Base-by-base conservation (phyloP, 1,284 basidiomycete species). In the Cryptococcus sp. region DNA sequence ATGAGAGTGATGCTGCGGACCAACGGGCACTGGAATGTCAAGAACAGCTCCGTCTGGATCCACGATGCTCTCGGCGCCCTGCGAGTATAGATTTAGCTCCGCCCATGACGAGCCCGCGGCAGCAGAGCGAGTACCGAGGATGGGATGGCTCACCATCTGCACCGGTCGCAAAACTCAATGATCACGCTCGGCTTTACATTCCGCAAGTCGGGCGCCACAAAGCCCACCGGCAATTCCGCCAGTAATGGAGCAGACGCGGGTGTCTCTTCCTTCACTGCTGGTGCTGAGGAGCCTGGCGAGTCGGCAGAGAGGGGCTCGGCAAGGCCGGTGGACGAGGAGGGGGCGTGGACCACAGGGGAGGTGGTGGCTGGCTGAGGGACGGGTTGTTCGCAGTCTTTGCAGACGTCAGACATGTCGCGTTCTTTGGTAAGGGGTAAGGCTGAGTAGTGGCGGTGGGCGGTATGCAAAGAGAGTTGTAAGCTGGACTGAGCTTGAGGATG, bases 121-220 rank as follows among this genome's bases (percentile, higher is more conserved):
- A 23, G 4, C 24, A 13, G 18, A 18, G 38, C 21, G 7, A 45
- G 20, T 23, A 12, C 9, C 11, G 20, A 40, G 3, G n/a, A 23
- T 9, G n/a, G 38, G 36, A 40, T 39, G 18, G 77, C 86, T 71
- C 73, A 92, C 87, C 79, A 76, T 53, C 73, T 60, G 56, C 73
- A 76, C 28, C 88, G 81, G 71, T 92, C 88, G 71, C 90, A 93
- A 70, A 89, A 93, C 76, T 92, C 89, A 60, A 95, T 88, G n/a
- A 74, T 64, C 7, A 81, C 59, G 11, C 51, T 53, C 7, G 68
- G 68, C 28, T 61, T 56, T 11, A 61, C 40, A 12, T 55, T 36
- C 9, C 16, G 24, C 50, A 56, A 42, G 5, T 43, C 28, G 4
- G 57, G 57, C 7, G 50, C 52, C 39, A 33, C 21, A 18, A 52